Percentiles rank a stretch among this genome's conserved stretches.
Conservation (phyloP, 495 filamentous ascomycete species). For the Talaromyces trachyspermus region DNA sequence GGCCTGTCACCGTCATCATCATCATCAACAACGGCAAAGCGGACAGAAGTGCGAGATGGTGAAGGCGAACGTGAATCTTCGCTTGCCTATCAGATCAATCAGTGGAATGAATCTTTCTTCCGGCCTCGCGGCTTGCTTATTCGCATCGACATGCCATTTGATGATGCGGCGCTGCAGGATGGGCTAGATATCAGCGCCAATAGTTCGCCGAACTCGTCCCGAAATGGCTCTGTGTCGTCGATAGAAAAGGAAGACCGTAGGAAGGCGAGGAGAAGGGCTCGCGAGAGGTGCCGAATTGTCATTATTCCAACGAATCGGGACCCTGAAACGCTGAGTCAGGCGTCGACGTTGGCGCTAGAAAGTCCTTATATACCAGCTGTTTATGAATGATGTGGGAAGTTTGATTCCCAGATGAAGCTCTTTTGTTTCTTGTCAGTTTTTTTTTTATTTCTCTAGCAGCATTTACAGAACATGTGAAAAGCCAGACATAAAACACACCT, state of each 20-base stretch:
- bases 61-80: background rate
- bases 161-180: constrained; percentile 19
- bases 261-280: constrained; percentile 15
- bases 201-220: background rate
- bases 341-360: constrained; percentile 4
- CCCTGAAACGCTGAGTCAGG: background rate
- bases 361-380: constrained; percentile 4
- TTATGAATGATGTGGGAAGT: constrained; percentile 5
- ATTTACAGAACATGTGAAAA: too few relatives aligned
- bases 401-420: too few relatives aligned
- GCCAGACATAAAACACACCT: too few relatives aligned
- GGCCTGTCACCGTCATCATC: background rate
- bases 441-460: too few relatives aligned
- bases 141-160: constrained; percentile 29
- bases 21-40: constrained; percentile 8
- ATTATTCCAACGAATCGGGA: constrained; percentile 21
- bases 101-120: constrained; percentile 31
- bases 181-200: constrained; percentile 18
- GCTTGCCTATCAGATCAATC: constrained; percentile 19
- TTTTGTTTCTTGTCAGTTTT: too few relatives aligned
- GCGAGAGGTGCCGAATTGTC: constrained; percentile 25
- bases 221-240: background rate
- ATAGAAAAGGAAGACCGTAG: background rate
- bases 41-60: background rate
- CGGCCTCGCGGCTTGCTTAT: constrained; percentile 25